Evolutionary conservation across 176 grass and related monocot genomes (phyloP), one percentile per base, ranked within the genome.

Genomic region (Miscanthus lutarioriparius): DNA sequence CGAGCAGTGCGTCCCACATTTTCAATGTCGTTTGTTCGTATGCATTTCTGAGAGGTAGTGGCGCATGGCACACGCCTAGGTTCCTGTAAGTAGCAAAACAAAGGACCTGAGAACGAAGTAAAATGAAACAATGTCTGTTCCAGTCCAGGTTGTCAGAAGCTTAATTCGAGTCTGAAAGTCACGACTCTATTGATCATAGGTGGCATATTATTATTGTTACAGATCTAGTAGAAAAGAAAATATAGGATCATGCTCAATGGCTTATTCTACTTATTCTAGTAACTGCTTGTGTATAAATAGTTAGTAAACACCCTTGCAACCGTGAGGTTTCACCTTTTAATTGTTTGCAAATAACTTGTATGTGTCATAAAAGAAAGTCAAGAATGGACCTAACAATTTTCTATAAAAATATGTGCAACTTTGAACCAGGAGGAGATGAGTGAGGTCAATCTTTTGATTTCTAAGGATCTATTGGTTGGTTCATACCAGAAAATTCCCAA

Each of bases 21-120:
- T 85, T 98, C 96, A 63, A 98, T 88, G 58, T 98, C 96, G 84
- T 95, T 98, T 74, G 96, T 98, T 36, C 93, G 84, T 86, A 98
- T 92, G 78, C 96, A 98, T 73, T 94, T 90, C 84, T 98, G 96
- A 77, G 93, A 93, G 54, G 96, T 98, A 20, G 96, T 93, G 64
- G 95, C 95, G 69, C 91, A 91, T 61, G 95, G 87, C 28, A 95
- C 92, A 82, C 80, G 88, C 72, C 95, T 90, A 79, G 95, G 92
- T 86, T 98, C 92, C 95, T 98, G 75, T 17, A 78, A 72, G 37
- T 75, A 84, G 22, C 36, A 70, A 32, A 11, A 65, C 27, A 79
- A 82, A 25, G 38, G 9, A 73, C 17, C 66, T 82, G 22, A 78
- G n/a, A 77, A 85, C 56, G 16, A 38, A 45, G 25, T 56, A 58